Percentiles rank a stretch among this genome's conserved stretches.
phyloP scores from a whole-genome alignment of 1,284 basidiomycete genomes.

The Hypsizygus ulmarius region DNA sequence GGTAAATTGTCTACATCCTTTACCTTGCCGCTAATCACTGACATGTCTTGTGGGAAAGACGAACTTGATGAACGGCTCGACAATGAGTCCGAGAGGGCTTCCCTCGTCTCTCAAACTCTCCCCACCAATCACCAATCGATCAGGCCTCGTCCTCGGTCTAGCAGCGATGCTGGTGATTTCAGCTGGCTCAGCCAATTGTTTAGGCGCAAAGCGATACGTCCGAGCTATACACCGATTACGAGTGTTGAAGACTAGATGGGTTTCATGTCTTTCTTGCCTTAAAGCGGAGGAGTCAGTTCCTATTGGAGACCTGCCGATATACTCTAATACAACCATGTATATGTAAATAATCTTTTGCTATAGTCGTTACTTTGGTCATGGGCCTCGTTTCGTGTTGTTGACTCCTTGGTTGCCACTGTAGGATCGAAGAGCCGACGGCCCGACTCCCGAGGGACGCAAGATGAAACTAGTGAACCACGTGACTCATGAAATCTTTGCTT shows the following conservation, averaged over 20 bases:
- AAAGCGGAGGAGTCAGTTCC: no score
- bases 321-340: neutral
- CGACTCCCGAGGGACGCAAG: neutral
- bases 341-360: neutral
- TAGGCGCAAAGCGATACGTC: constrained; percentile 41
- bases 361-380: no score
- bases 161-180: constrained; percentile 24
- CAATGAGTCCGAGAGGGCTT: constrained; percentile 59
- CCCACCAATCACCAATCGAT: constrained; percentile 38
- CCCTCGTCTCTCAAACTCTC: constrained; percentile 23
- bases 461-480: constrained; percentile 20
- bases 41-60: constrained; percentile 34
- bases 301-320: neutral
- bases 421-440: no score
- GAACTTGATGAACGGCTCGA: constrained; percentile 64
- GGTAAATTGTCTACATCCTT: constrained; percentile 36
- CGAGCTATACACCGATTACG: constrained; percentile 53
- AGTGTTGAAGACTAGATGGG: constrained; percentile 9
- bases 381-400: no score
- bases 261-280: no score
- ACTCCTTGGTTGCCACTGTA: no score
- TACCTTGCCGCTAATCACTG: constrained; percentile 9
- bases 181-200: constrained; percentile 54
- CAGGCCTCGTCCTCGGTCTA: constrained; percentile 20
- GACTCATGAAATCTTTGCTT: constrained; percentile 30